Evolutionary conservation across 129 eudicot species (phyloP), one percentile per base, ranked within the genome.

Genomic region (Centaurea solstitialis): DNA sequence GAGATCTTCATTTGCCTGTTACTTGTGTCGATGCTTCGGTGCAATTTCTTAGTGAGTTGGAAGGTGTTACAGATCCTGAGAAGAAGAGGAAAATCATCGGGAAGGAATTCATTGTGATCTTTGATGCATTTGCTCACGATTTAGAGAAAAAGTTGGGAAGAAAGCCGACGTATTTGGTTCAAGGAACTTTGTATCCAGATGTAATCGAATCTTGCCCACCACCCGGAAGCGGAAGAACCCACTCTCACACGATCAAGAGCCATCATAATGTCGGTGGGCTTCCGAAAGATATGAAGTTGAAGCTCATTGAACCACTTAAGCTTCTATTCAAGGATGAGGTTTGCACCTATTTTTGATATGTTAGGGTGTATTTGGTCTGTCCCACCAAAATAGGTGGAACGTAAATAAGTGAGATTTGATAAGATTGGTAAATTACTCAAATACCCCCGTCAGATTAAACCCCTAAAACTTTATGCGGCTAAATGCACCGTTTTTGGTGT

Each of bases 121-220:
- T 95, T 82, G 99, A 95, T 82, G 91, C 92, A 21, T 95, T 95
- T 73, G 98, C 90, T 67, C 94, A 89, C 50, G 97, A 92, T 65
- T 87, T 95, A 80, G 94, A 93, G 86, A 26, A 85, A 20, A 92
- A 92, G 65, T 74, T 88, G 33, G 98, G 99, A 7, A 95, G 77
- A 53, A 93, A 80, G 67, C 98, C 99, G 21, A 76, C 87, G 9
- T 95, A 89, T 87, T 85, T 95, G 85, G 99, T 95, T 78, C 99
- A 95, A 86, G 99, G 98, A 89, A 94, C 98, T 43, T 87, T 94
- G 69, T 94, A 94, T 72, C 98, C 98, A 33, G 98, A 94, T 85
- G 97, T 94, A 65, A 94, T 94, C 21, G 98, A 94, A 86, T 94
- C 98, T 43, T 94, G 98, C 74, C 97, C 98, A 1, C 98, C 98